A percentile compares a stretch with the other conserved stretches of the same genome.
Evolutionary conservation across 257 asterid species (phyloP).

Genomic region (Rubia yunnanensis): DNA sequence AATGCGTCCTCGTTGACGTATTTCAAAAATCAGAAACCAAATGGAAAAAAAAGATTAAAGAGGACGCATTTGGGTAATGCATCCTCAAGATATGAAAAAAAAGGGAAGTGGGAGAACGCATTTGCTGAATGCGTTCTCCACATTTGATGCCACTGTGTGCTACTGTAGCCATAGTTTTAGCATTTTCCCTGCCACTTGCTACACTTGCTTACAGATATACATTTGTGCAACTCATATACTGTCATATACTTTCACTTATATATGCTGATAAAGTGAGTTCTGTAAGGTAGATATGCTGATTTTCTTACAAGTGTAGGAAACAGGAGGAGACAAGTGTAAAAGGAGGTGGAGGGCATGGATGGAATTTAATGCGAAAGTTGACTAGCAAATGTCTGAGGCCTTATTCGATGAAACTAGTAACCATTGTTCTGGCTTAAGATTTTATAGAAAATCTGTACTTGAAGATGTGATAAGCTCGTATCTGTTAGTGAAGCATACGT

Average conservation of each 20-base stretch:
- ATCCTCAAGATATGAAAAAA: no score
- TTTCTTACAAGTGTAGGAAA: conserved; percentile 41
- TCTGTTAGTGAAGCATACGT: conserved; percentile 96
- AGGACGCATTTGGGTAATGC: no score
- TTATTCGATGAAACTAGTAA: background rate
- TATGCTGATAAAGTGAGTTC: conserved; percentile 2
- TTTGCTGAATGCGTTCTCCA: no score
- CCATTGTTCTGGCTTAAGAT: conserved; percentile 33
- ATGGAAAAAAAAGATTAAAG: no score
- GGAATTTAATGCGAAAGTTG: conserved; percentile 95
- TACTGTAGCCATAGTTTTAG: no score
- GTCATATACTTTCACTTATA: conserved; percentile 8
- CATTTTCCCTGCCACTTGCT: no score
- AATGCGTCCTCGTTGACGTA: no score
- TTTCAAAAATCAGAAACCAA: no score
- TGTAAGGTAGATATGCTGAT: conserved; percentile 14
- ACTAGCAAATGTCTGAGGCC: conserved; percentile 66
- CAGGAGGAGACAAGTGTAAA: conserved; percentile 84
- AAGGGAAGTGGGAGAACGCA: no score
- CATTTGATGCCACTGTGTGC: no score
- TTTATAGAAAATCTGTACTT: conserved; percentile 75
- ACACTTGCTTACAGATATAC: no score
- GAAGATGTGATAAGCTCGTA: conserved; percentile 87
- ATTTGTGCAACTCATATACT: no score
- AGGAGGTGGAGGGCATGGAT: conserved; percentile 95